phyloP scores from a whole-genome alignment of 257 asterid genomes.

The Plantago elongata region DNA sequence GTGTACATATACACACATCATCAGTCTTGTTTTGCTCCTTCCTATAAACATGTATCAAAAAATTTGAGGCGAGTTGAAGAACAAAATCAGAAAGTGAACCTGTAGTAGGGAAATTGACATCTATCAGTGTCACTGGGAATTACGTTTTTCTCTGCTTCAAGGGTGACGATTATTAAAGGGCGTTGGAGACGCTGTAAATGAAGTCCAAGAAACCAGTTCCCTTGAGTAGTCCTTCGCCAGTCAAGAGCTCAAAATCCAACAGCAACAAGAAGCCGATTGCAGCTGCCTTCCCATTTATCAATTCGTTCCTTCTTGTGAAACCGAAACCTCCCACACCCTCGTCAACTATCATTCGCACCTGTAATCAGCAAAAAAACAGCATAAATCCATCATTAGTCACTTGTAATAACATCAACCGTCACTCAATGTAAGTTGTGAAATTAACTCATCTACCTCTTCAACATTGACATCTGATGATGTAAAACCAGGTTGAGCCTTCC shows the following conservation, averaged over 20 bases:
- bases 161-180: slow-evolving; percentile 26
- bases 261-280: slow-evolving; percentile 77
- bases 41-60: slow-evolving; percentile 11
- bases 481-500: slow-evolving; percentile 91
- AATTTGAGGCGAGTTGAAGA: neutral
- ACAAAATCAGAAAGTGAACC: neutral
- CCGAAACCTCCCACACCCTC: slow-evolving; percentile 70
- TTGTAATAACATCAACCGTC: neutral
- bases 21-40: slow-evolving; percentile 9
- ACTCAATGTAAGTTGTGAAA: too few relatives aligned
- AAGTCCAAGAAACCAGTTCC: slow-evolving; percentile 99
- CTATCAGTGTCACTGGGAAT: neutral
- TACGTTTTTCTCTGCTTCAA: neutral
- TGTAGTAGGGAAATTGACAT: neutral
- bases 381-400: neutral
- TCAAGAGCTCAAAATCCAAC: slow-evolving; percentile 80
- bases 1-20: slow-evolving; percentile 6
- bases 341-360: slow-evolving; percentile 86
- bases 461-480: slow-evolving; percentile 82
- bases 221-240: slow-evolving; percentile 85
- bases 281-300: slow-evolving; percentile 92
- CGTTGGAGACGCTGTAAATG: slow-evolving; percentile 65
- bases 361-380: slow-evolving; percentile 5
- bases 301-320: slow-evolving; percentile 66
- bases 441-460: slow-evolving; percentile 59